phyloP scores from a whole-genome alignment of 768 basidiomycete species.

The Collybia mongolica region DNA sequence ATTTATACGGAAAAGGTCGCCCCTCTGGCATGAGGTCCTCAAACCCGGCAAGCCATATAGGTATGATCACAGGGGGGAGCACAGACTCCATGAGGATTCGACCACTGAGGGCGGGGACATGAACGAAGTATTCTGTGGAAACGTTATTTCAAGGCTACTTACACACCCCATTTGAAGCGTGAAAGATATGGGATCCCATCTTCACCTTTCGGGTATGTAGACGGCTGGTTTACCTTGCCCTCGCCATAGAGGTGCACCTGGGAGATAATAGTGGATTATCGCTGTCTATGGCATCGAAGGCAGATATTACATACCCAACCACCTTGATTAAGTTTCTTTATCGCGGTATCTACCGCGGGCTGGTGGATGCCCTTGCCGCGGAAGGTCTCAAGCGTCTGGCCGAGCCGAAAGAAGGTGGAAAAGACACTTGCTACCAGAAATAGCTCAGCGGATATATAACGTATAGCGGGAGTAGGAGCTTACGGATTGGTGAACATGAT shows the following conservation, averaged over 20 bases:
- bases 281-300: background rate
- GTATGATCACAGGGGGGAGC: slow-evolving; percentile 76
- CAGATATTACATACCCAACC: slow-evolving; percentile 66
- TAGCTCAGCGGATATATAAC: slow-evolving; percentile 6
- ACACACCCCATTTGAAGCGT: slow-evolving; percentile 97
- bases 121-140: slow-evolving; percentile 3
- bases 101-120: slow-evolving; percentile 47
- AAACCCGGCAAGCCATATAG: slow-evolving; percentile 90
- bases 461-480: slow-evolving; percentile 25
- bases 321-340: slow-evolving; percentile 76
- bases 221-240: slow-evolving; percentile 81
- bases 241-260: slow-evolving; percentile 92
- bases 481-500: slow-evolving; percentile 94
- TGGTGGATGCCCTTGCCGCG: slow-evolving; percentile 91
- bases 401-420: slow-evolving; percentile 82
- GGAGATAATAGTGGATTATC: background rate
- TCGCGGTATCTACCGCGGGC: slow-evolving; percentile 80
- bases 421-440: slow-evolving; percentile 57
- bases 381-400: slow-evolving; percentile 91
- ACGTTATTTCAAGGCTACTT: slow-evolving; percentile 31
- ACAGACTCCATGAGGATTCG: slow-evolving; percentile 69
- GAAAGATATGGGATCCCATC: slow-evolving; percentile 51
- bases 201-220: slow-evolving; percentile 39
- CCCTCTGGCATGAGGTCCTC: slow-evolving; percentile 91
- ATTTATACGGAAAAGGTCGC: slow-evolving; percentile 72